Percentiles rank a stretch among this genome's conserved stretches.
Evolutionary conservation across 1,284 basidiomycete genomes (phyloP).

Genomic region (Irpex rosettiformis): DNA sequence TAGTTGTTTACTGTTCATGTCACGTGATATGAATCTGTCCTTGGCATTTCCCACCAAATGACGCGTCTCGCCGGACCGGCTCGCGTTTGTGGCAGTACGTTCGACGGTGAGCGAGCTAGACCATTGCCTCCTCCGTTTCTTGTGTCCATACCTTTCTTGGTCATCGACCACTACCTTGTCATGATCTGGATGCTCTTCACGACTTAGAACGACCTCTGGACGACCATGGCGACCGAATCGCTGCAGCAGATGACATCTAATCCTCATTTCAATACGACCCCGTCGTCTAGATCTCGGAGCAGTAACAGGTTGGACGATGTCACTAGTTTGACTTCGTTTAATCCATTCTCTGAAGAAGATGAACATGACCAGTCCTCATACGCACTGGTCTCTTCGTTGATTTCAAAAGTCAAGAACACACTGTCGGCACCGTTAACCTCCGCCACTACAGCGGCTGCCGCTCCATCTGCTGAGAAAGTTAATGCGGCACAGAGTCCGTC

Average conservation of each 20-base stretch:
- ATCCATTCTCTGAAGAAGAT: slow-evolving; percentile 84
- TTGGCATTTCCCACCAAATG: neutral
- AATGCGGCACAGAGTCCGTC: slow-evolving; percentile 14
- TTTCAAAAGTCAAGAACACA: slow-evolving; percentile 75
- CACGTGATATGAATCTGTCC: too few species aligned
- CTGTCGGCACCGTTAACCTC: slow-evolving; percentile 62
- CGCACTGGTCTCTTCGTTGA: slow-evolving; percentile 70
- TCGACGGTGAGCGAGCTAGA: too few species aligned
- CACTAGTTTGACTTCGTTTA: slow-evolving; percentile 73
- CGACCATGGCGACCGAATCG: slow-evolving; percentile 19
- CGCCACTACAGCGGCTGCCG: slow-evolving; percentile 34
- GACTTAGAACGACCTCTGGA: slow-evolving; percentile 5
- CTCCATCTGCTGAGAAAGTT: slow-evolving; percentile 16
- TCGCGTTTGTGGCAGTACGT: neutral
- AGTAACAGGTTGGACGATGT: slow-evolving; percentile 67
- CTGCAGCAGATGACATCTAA: slow-evolving; percentile 15
- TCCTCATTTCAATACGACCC: slow-evolving; percentile 16
- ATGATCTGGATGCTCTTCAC: slow-evolving; percentile 10
- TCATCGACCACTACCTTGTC: neutral
- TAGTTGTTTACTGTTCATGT: too few species aligned
- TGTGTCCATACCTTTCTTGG: neutral
- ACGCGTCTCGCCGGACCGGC: neutral
- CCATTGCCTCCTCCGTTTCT: neutral
- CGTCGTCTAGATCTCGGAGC: slow-evolving; percentile 57
- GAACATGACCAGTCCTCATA: slow-evolving; percentile 82